phyloP scores from a whole-genome alignment of 371 early-diverging fungal species.

The Homolaphlyctis polyrhiza region DNA sequence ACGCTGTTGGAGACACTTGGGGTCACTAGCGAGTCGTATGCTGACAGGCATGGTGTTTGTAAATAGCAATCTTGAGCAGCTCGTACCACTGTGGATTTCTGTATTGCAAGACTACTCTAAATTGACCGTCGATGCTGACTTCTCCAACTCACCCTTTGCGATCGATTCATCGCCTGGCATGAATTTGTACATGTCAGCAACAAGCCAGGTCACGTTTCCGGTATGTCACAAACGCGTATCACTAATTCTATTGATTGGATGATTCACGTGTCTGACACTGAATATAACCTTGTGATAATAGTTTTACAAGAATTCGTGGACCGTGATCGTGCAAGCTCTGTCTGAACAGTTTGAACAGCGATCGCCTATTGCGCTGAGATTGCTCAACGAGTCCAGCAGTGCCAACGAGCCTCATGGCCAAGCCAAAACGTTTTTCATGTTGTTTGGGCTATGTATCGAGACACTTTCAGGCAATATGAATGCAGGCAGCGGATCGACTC shows the following conservation, averaged over 20 bases:
- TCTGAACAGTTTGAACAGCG: slow-evolving; percentile 17
- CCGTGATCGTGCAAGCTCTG: slow-evolving; percentile 23
- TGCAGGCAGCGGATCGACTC: neutral
- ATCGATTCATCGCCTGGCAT: slow-evolving; percentile 8
- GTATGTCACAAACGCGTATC: slow-evolving; percentile 30
- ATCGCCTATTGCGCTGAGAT: neutral
- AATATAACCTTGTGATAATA: slow-evolving; percentile 7
- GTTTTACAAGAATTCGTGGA: slow-evolving; percentile 35
- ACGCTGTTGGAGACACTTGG: neutral
- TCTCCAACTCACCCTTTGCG: slow-evolving; percentile 4
- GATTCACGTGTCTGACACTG: no score
- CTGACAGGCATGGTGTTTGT: neutral
- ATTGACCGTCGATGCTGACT: slow-evolving; percentile 27
- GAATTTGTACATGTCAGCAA: slow-evolving; percentile 37
- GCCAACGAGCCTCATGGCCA: neutral
- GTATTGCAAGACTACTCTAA: slow-evolving; percentile 26
- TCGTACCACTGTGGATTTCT: slow-evolving; percentile 29
- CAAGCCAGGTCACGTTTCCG: slow-evolving; percentile 55
- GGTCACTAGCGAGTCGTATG: neutral
- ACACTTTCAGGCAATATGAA: slow-evolving; percentile 31
- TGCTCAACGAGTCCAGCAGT: neutral
- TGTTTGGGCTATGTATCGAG: slow-evolving; percentile 64
- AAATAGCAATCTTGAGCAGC: slow-evolving; percentile 16
- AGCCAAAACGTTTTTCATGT: slow-evolving; percentile 45
- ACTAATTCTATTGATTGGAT: no score